phyloP scores from a whole-genome alignment of 78 protist species.

The Dictyostelium purpureum region DNA sequence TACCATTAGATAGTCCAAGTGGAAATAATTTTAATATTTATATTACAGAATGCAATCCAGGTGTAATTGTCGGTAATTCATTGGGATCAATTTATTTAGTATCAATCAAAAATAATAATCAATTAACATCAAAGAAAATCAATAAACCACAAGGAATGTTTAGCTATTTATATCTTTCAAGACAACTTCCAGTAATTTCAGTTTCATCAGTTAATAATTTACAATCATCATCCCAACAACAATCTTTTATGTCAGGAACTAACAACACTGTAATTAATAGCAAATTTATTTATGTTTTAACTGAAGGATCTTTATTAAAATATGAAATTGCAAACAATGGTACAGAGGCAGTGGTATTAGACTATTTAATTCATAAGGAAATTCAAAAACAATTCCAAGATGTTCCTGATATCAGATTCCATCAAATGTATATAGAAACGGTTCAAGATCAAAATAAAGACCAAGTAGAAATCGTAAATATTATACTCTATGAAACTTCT shows the following conservation, averaged over 20 bases:
- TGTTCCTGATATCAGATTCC: neutral
- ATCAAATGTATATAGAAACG: constrained; percentile 2
- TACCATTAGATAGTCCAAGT: neutral
- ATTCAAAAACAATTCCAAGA: constrained; percentile 7
- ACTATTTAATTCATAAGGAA: constrained; percentile 4
- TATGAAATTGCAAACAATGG: constrained; percentile 52
- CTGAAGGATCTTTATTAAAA: constrained; percentile 36
- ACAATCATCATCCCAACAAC: neutral
- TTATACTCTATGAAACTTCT: neutral
- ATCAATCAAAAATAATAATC: neutral
- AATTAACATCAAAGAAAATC: constrained; percentile 16
- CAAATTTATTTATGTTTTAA: constrained; percentile 21
- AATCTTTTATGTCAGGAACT: neutral
- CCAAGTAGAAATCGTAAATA: neutral
- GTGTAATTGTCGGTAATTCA: constrained; percentile 43
- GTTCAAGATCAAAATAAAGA: neutral
- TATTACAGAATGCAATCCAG: constrained; percentile 42
- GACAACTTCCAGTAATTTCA: constrained; percentile 28
- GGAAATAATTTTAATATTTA: neutral
- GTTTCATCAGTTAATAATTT: neutral
- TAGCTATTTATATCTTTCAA: constrained; percentile 31
- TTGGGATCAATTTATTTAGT: constrained; percentile 38
- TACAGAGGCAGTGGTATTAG: constrained; percentile 16
- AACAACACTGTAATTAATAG: neutral
- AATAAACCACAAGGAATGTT: constrained; percentile 54